A percentile compares a stretch with the other conserved stretches of the same genome.
phyloP scores from a whole-genome alignment of 2,329 filamentous ascomycete genomes.

The Ophiocordyceps robertsii region DNA sequence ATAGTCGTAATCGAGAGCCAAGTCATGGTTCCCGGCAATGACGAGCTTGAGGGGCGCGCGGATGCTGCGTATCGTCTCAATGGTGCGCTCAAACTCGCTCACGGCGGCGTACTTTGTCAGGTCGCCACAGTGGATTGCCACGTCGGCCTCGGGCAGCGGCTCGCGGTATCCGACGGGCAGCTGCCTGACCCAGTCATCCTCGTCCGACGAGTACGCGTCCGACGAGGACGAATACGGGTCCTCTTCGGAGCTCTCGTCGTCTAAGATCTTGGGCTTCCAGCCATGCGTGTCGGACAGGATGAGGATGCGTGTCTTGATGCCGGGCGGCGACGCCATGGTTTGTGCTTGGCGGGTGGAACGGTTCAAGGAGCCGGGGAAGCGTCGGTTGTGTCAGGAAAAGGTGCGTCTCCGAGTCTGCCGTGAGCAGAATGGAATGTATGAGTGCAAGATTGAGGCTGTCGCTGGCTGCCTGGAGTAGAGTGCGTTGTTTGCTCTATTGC shows the following conservation, averaged over 20 bases:
- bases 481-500: too few relatives aligned
- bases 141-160: conserved; percentile 24
- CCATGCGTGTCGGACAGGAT: conserved; percentile 26
- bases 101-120: conserved; percentile 29
- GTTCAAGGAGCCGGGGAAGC: too few relatives aligned
- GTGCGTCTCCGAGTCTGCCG: too few relatives aligned
- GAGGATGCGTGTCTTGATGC: conserved; percentile 22
- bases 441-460: too few relatives aligned
- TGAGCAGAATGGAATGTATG: too few relatives aligned
- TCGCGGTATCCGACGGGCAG: neutral
- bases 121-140: conserved; percentile 39
- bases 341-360: too few relatives aligned
- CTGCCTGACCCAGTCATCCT: neutral
- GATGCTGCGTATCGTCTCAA: conserved; percentile 27
- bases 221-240: too few relatives aligned
- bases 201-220: too few relatives aligned
- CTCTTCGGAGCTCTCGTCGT: neutral
- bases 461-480: too few relatives aligned
- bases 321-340: neutral
- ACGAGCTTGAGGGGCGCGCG: conserved; percentile 36
- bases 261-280: conserved; percentile 3
- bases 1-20: conserved; percentile 21
- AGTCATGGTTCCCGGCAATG: conserved; percentile 43
- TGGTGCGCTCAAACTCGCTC: conserved; percentile 23
- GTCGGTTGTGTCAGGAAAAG: too few relatives aligned